Percentiles rank a stretch among this genome's conserved stretches.
Evolutionary conservation across 202 grass and related monocot species (phyloP).

Genomic region (Panicum hallii): DNA sequence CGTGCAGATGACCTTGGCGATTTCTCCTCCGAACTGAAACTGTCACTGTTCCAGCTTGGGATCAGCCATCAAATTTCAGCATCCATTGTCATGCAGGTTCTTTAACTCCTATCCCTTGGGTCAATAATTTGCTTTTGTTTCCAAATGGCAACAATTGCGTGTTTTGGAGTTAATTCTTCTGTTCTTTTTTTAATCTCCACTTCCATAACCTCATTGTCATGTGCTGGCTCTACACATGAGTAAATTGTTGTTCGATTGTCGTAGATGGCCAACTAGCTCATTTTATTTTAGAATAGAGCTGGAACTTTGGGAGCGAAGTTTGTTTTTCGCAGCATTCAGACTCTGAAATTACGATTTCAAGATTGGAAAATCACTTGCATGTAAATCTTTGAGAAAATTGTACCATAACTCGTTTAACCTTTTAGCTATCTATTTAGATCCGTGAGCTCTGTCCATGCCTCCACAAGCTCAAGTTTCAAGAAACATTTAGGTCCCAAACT

Average conservation of each 20-base stretch:
- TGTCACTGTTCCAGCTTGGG: slow-evolving; percentile 93
- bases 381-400: not conserved
- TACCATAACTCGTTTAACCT: not conserved
- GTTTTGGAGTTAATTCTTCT: not conserved
- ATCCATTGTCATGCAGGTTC: slow-evolving; percentile 90
- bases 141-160: not conserved
- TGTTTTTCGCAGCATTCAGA: not conserved
- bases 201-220: not conserved
- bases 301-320: not conserved
- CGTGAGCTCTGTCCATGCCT: not conserved
- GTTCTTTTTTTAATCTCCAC: not conserved
- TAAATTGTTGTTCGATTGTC: not conserved
- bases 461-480: not conserved
- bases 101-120: not conserved
- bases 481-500: not conserved
- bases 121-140: not conserved
- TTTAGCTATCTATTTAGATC: not conserved
- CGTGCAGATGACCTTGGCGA: slow-evolving; percentile 79
- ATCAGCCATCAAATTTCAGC: slow-evolving; percentile 95
- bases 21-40: slow-evolving; percentile 78
- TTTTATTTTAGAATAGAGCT: not conserved
- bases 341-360: not conserved
- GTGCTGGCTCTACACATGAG: not conserved
- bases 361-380: not conserved
- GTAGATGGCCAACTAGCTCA: not conserved